Base-by-base conservation (phyloP, 768 basidiomycete species). In the Kwoniella dendrophila region DNA sequence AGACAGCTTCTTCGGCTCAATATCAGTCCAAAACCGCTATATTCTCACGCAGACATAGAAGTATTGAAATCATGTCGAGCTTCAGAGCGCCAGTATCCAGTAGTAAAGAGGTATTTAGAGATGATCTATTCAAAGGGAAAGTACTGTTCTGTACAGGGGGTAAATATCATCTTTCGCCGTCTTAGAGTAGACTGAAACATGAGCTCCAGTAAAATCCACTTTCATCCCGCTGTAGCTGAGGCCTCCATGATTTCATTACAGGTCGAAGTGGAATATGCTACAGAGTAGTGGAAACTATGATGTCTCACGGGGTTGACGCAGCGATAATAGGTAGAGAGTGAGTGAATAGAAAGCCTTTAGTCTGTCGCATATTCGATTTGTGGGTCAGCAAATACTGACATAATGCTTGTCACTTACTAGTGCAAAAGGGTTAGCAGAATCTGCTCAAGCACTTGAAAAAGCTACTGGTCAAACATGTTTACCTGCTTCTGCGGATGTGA, bases 301-400 rank as follows among this genome's bases (percentile, higher is more conserved):
- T 93, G 78, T 50, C 86, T 79, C 72, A 72, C 36, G 94, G 94
- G 14, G 90, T 88, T 11, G 81, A 85, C 70, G 87, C 92, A 14
- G 82, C 83, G 56, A 97, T 98, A 73, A 82, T 95, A 43, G 92
- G 93, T 4, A 82, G 94, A 78, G 91, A 90, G 92, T 92, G 64
- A 80, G 88, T 76, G n/a, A n/a, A n/a, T 24, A n/a, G n/a, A 45
- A 45, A 45, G 16, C 7, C n/a, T n/a, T n/a, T n/a, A n/a, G n/a
- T n/a, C n/a, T n/a, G n/a, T n/a, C n/a, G n/a, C n/a, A 36, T 16
- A 36, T 36, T 36, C 16, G 8, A 36, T 16, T 36, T 7, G 34
- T 36, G 7, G 7, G 7, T 7, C 16, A 36, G 8, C 34, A 7
- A 8, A 36, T 36, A 16, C 34, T 8, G 34, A 36, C 41, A 43